These are phyloP conservation scores for Phytophthora vignae DNA, from an alignment of 352 stramenopile species.

Conservation along the genomic window DNA sequence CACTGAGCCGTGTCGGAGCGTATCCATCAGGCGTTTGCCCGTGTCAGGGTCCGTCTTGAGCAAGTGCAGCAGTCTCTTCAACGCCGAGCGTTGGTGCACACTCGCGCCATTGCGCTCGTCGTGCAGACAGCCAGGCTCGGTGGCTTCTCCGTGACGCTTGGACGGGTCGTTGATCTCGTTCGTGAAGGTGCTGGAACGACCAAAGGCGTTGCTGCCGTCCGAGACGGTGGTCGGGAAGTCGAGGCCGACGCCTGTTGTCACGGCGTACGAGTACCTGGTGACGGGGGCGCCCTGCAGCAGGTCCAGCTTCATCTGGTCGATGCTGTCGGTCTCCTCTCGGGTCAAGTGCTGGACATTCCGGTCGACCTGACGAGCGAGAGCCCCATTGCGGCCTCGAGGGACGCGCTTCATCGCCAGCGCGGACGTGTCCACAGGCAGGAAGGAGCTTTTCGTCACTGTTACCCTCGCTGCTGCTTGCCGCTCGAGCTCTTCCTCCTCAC, in stretches of 20 bases:
- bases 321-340: slow-evolving; percentile 71
- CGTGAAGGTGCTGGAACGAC: slow-evolving; percentile 72
- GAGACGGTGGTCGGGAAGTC: slow-evolving; percentile 62
- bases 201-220: slow-evolving; percentile 69
- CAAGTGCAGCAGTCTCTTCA: slow-evolving; percentile 49
- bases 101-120: slow-evolving; percentile 67
- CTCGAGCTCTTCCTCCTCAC: slow-evolving; percentile 35
- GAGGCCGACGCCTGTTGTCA: slow-evolving; percentile 63
- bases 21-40: slow-evolving; percentile 37
- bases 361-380: slow-evolving; percentile 52
- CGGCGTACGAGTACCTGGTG: slow-evolving; percentile 76
- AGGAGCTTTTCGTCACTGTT: slow-evolving; percentile 51
- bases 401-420: slow-evolving; percentile 46
- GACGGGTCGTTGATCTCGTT: slow-evolving; percentile 72
- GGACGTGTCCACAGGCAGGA: slow-evolving; percentile 42
- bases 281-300: slow-evolving; percentile 50
- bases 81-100: slow-evolving; percentile 66
- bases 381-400: slow-evolving; percentile 63
- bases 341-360: slow-evolving; percentile 65
- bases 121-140: slow-evolving; percentile 54
- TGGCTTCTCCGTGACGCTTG: slow-evolving; percentile 77
- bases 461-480: slow-evolving; percentile 20
- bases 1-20: slow-evolving; percentile 17
- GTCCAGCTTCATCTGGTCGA: slow-evolving; percentile 77
- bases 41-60: slow-evolving; percentile 28